These are phyloP conservation scores for Zygotorulaspora danielsina DNA, from an alignment of 805 yeast genomes.

Conservation along the genomic window DNA sequence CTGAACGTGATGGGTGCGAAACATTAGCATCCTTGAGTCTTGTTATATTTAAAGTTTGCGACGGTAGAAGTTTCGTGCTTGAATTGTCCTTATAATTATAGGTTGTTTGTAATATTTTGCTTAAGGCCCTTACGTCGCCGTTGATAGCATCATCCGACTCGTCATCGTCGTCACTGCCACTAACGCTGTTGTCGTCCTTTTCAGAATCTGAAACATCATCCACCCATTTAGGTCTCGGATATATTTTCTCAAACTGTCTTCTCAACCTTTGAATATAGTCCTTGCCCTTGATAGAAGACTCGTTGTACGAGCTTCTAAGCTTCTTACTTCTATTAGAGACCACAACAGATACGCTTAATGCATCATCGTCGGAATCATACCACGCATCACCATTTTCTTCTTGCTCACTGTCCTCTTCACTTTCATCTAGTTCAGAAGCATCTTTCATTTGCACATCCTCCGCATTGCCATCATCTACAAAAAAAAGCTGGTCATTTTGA, in stretches of 20 bases:
- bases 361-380: slow-evolving; percentile 91
- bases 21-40: slow-evolving; percentile 84
- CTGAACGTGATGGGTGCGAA: slow-evolving; percentile 63
- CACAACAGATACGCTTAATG: slow-evolving; percentile 54
- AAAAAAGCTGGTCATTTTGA: slow-evolving; percentile 27
- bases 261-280: slow-evolving; percentile 62
- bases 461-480: slow-evolving; percentile 28
- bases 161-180: slow-evolving; percentile 23
- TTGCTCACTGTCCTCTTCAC: slow-evolving; percentile 38
- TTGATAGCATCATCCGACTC: slow-evolving; percentile 32
- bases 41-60: slow-evolving; percentile 67
- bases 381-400: slow-evolving; percentile 52
- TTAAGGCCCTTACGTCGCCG: slow-evolving; percentile 41
- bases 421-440: slow-evolving; percentile 25
- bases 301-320: slow-evolving; percentile 58
- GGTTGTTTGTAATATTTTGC: slow-evolving; percentile 37
- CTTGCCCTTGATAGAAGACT: slow-evolving; percentile 50
- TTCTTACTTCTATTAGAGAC: slow-evolving; percentile 61
- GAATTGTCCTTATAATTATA: slow-evolving; percentile 41
- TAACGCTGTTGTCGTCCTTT: slow-evolving; percentile 26
- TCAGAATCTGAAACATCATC: slow-evolving; percentile 35
- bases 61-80: slow-evolving; percentile 56
- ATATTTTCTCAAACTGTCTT: slow-evolving; percentile 64
- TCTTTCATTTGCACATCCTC: slow-evolving; percentile 15
- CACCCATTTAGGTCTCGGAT: slow-evolving; percentile 88